Evolutionary conservation across 306 rosid genomes (phyloP), one percentile per base, ranked within the genome.

Genomic region (Dryas alaskensis): DNA sequence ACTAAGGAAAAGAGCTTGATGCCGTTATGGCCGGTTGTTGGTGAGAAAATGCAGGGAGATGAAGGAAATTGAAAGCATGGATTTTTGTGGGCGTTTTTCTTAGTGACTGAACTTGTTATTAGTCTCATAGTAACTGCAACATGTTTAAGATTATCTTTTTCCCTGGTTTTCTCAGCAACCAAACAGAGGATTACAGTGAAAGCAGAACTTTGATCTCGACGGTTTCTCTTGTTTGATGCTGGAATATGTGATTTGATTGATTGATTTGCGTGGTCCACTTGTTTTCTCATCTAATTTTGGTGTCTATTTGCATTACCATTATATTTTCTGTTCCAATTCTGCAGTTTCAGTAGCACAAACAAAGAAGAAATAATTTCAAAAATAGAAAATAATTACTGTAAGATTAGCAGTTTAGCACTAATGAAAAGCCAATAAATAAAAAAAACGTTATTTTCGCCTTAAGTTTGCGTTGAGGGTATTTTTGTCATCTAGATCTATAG

Each of bases 401-500:
- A 70, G 74, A 70, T 70, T 43, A 43, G 65, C 43, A 31, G 74
- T 54, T 70, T 43, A 43, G 65, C 55, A 31, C 64, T 54, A 7
- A 54, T 54, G 53, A 12, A 43, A 31, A 31, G 0, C 37, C 37
- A 31, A 31, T 31, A 31, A 31, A 19, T 19, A 19, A 31, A 31
- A 31, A 31, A 31, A 1, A 31, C 37, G 37, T 31, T 31, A 31
- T 31, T 31, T 31, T 31, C 37, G 37, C 37, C 37, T 31, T 44
- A 5, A n/a, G 52, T 54, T 80, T 68, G 45, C 8, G 17, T n/a
- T 45, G 42, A 83, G 87, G 93, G 80, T 42, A 65, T 68, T 78
- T 55, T 74, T 68, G 97, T 84, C 87, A 81, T 79, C 86, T 77
- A 50, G 62, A 43, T 73, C 22, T 48, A 5, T 5, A 31, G 70